Base-by-base conservation (phyloP, 2,329 filamentous ascomycete species). In the Capronia americana region DNA sequence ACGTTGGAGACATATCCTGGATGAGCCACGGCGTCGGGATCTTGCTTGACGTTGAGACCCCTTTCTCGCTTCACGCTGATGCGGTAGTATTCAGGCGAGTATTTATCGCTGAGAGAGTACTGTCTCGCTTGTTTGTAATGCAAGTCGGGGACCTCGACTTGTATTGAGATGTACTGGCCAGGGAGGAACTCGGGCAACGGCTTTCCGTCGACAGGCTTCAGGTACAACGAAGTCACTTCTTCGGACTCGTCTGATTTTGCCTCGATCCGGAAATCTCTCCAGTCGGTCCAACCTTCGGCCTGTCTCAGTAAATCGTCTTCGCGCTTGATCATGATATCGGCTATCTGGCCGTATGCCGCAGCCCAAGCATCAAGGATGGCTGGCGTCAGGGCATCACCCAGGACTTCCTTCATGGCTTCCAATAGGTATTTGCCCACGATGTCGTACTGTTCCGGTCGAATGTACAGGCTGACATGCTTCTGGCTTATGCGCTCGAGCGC, bases 271-370 rank as follows among this genome's bases (percentile, higher is more conserved):
- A 92, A 92, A 24, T 87, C 82, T 30, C 88, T 84, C 87, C 88
- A 92, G 57, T 85, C 82, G 17, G 81, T 83, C 90, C 90, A 92
- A 34, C 79, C 78, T n/a, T 55, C 38, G 11, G 10, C 38, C 14
- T 56, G 38, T 26, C 54, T 32, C 77, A 91, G 91, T 56, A 92
- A 78, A 65, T 86, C 81, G 3, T 80, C 81, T 75, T 92, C 90
- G 57, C 87, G 84, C 20, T 81, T 83, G 70, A 90, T 91, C 80
- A 92, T 85, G 79, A 92, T 85, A 75, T 88, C 84, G 28, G 90
- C 90, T 26, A 93, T 84, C 72, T 91, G 83, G 85, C 86, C 88
- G 79, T 92, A 92, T 1, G 90, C 90, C 59, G 86, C 86, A 6
- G 79, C 83, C 90, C 90, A 92, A 6, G 90, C 90, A 11, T 85